Evolutionary conservation across 768 basidiomycete genomes (phyloP).

Genomic region (Coprinellus micaceus): DNA sequence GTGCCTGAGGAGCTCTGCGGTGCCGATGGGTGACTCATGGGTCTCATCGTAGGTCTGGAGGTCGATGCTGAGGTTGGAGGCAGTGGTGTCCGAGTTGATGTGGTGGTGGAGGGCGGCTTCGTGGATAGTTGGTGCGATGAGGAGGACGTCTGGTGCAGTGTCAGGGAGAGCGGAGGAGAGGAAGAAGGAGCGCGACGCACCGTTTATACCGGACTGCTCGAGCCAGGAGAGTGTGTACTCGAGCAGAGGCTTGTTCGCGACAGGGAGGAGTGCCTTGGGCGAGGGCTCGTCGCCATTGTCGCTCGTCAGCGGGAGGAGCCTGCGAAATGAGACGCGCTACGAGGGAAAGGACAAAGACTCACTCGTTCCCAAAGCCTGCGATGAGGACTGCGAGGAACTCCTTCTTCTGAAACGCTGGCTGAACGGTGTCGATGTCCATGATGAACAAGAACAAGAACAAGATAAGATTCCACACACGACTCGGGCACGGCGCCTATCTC

Average conservation of each 20-base stretch:
- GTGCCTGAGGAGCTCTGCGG: constrained; percentile 71
- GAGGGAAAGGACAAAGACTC: constrained; percentile 23
- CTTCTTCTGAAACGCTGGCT: constrained; percentile 48
- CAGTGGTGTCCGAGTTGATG: constrained; percentile 72
- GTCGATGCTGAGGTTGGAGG: constrained; percentile 68
- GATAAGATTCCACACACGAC: constrained; percentile 8
- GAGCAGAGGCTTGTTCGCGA: constrained; percentile 85
- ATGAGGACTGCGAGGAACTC: constrained; percentile 89
- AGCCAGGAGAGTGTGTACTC: constrained; percentile 84
- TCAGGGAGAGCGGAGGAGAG: constrained; percentile 8
- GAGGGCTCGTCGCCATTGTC: constrained; percentile 78
- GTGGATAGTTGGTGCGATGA: constrained; percentile 80
- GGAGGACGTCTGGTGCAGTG: constrained; percentile 63
- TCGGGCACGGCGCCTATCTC: not conserved
- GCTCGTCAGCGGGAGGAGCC: constrained; percentile 69
- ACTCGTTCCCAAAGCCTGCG: constrained; percentile 93
- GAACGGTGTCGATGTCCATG: constrained; percentile 66
- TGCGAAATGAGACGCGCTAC: constrained; percentile 29
- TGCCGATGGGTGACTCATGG: constrained; percentile 61
- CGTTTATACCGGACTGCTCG: constrained; percentile 80
- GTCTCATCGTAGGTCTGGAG: constrained; percentile 79
- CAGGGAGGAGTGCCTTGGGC: constrained; percentile 84
- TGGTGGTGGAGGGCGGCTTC: constrained; percentile 76
- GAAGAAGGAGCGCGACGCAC: constrained; percentile 34
- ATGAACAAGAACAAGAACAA: constrained; percentile 10